A percentile compares a stretch with the other conserved stretches of the same genome.
Conservation (phyloP, 345 rosid genomes). For the Dipteronia sinensis region DNA sequence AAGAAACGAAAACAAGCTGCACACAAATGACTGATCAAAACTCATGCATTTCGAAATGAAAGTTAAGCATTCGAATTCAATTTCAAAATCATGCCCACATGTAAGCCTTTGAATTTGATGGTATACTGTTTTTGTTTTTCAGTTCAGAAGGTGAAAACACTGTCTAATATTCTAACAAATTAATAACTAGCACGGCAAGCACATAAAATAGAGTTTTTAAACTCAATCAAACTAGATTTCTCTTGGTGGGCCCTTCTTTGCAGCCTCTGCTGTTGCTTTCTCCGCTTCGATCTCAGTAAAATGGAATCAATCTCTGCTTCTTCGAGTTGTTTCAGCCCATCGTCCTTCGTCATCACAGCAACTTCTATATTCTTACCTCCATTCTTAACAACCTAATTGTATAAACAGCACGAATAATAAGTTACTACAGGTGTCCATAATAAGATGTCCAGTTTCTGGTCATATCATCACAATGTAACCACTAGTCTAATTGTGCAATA, state of each 20-base stretch:
- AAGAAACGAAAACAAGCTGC: not conserved
- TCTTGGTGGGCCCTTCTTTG: slow-evolving; percentile 80
- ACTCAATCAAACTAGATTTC: slow-evolving; percentile 32
- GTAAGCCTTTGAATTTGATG: too few species aligned
- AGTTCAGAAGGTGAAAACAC: not conserved
- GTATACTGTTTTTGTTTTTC: not conserved
- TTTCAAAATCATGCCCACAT: not conserved
- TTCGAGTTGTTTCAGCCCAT: slow-evolving; percentile 78
- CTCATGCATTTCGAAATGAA: not conserved
- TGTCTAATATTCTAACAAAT: not conserved
- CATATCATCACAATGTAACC: too few species aligned
- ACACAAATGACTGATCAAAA: too few species aligned
- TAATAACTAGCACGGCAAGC: not conserved
- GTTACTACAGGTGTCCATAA: not conserved
- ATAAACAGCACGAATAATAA: not conserved
- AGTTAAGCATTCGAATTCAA: not conserved
- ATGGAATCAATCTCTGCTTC: slow-evolving; percentile 87
- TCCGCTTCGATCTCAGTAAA: slow-evolving; percentile 90
- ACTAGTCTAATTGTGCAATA: too few species aligned
- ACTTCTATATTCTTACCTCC: slow-evolving; percentile 97
- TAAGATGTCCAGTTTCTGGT: too few species aligned
- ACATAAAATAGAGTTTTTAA: not conserved
- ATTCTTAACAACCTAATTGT: slow-evolving; percentile 78
- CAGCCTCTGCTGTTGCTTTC: slow-evolving; percentile 96
- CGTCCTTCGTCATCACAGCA: slow-evolving; percentile 85